Evolutionary conservation across 495 filamentous ascomycete species (phyloP).

Genomic region (Aspergillus haitiensis): DNA sequence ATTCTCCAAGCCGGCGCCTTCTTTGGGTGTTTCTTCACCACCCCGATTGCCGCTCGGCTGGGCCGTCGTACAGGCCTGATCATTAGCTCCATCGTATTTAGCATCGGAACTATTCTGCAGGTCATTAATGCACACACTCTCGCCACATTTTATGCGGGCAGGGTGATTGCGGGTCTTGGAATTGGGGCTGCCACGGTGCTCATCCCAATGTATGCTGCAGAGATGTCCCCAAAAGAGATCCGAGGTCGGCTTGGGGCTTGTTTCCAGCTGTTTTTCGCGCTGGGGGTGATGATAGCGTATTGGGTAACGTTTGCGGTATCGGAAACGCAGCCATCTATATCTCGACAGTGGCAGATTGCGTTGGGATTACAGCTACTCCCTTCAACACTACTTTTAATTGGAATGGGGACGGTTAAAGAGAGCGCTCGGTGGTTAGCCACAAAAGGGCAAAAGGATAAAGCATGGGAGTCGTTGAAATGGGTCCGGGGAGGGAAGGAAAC

Average conservation of each 20-base stretch:
- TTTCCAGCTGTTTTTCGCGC: conserved; percentile 51
- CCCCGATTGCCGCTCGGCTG: conserved; percentile 43
- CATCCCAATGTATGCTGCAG: conserved; percentile 54
- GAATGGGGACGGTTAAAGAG: conserved; percentile 49
- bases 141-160: conserved; percentile 46
- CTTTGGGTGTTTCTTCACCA: conserved; percentile 49
- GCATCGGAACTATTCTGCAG: conserved; percentile 46
- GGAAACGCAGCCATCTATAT: conserved; percentile 31
- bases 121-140: conserved; percentile 43
- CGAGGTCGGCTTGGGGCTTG: conserved; percentile 52
- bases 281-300: conserved; percentile 51
- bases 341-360: conserved; percentile 54
- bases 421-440: conserved; percentile 52
- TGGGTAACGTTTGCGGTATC: conserved; percentile 52
- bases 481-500: conserved; percentile 46
- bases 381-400: conserved; percentile 42
- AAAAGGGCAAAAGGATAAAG: conserved; percentile 43
- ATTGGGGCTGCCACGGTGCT: conserved; percentile 54
- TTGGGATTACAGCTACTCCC: conserved; percentile 51
- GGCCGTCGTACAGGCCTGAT: conserved; percentile 45
- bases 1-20: conserved; percentile 46
- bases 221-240: conserved; percentile 55
- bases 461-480: conserved; percentile 46
- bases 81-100: conserved; percentile 43
- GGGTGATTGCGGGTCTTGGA: conserved; percentile 55